These are phyloP conservation scores for Starmera stellimalicola DNA, from an alignment of 1,139 yeast species.

Conservation along the genomic window DNA sequence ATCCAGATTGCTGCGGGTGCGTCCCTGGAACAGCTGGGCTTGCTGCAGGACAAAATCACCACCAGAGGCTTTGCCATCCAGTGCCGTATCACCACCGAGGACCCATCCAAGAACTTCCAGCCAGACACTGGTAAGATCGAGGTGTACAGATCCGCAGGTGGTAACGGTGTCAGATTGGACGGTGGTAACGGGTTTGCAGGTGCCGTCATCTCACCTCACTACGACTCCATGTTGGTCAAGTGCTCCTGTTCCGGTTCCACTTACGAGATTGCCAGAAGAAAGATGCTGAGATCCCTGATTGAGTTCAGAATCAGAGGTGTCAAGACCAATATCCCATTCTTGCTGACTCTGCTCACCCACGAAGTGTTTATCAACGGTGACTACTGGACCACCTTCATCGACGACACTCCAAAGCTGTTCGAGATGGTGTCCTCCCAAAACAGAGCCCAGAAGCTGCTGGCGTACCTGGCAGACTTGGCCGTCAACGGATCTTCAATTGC, in stretches of 20 bases:
- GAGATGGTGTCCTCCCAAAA: slow-evolving; percentile 92
- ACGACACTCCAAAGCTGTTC: slow-evolving; percentile 93
- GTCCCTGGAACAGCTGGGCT: slow-evolving; percentile 79
- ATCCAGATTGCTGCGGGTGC: slow-evolving; percentile 99
- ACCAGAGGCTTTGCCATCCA: slow-evolving; percentile 97
- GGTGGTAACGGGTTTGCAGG: slow-evolving; percentile 99
- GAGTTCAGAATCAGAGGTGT: slow-evolving; percentile 99
- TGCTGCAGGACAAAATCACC: slow-evolving; percentile 88
- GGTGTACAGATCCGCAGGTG: slow-evolving; percentile 98
- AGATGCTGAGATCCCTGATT: slow-evolving; percentile 92
- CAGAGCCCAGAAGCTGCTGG: slow-evolving; percentile 89
- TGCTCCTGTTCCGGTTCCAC: slow-evolving; percentile 96
- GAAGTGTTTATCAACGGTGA: slow-evolving; percentile 80
- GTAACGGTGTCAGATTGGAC: slow-evolving; percentile 97
- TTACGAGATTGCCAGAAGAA: slow-evolving; percentile 92
- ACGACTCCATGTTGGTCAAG: slow-evolving; percentile 97
- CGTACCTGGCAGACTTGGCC: slow-evolving; percentile 82
- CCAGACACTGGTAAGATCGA: slow-evolving; percentile 99
- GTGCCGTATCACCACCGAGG: slow-evolving; percentile 98
- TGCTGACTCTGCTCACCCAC: slow-evolving; percentile 85
- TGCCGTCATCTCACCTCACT: slow-evolving; percentile 92
- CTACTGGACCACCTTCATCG: slow-evolving; percentile 98
- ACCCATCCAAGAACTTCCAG: slow-evolving; percentile 91
- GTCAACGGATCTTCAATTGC: slow-evolving; percentile 93
- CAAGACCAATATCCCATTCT: slow-evolving; percentile 93